Evolutionary conservation across 2,329 filamentous ascomycete genomes (phyloP), one percentile per base, ranked within the genome.

Genomic region (Nannizziopsis arthrosporioides): DNA sequence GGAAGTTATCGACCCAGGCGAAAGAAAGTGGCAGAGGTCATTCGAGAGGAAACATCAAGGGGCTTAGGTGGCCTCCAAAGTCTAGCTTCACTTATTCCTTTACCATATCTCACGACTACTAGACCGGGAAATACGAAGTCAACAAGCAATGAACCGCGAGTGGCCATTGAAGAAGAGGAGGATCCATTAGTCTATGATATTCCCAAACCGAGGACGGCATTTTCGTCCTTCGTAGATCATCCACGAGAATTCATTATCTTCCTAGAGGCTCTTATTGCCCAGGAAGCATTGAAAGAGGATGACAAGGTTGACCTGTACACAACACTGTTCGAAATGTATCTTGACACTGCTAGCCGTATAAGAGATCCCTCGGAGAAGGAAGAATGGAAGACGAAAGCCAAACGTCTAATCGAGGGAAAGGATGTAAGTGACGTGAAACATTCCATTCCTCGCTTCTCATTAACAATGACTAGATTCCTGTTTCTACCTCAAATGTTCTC

Each of bases 281-380:
- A 88, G 50, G 73, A 80, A 15, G 75, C 77, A 17, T 66, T 94
- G n/a, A 80, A 79, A 15, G 74, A 84, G 32, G 75, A 80, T 7
- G 85, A 95, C 61, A 84, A 81, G 54, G 77, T 82, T 1, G 93
- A 98, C 63, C 74, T 98, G 12, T 92, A 92, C 60, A 96, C 90
- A 0, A 95, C 93, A 0, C 66, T 98, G 11, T 96, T 98, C 61
- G 93, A 98, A 65, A 96, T 98, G 84, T 98, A 96, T 61, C 72
- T 98, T 7, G 85, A 94, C 64, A 92, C 88, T 57, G 85, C 90
- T 17, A 84, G 81, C 51, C 78, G 82, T 50, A 82, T 82, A 59
- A 85, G 81, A 58, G 81, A 81, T 48, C 41, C 65, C 64, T 61
- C 65, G 31, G 75, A 88, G 53, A 81, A 82, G 54, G 77, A 84